Base-by-base conservation (phyloP, 257 asterid genomes). In the Solanum pennellii region DNA sequence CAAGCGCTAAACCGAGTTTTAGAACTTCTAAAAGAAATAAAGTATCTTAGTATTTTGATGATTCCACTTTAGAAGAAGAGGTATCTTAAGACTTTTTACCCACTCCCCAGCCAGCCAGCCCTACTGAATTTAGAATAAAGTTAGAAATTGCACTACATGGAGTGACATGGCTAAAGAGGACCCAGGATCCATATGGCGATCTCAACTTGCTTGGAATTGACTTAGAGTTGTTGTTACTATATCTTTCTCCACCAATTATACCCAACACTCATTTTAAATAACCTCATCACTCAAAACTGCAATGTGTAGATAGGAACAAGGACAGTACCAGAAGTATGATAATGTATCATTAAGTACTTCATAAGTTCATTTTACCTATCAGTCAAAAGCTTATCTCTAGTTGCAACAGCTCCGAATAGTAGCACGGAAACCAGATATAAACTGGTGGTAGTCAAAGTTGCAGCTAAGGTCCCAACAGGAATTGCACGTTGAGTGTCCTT, bases 401-500 rank as follows among this genome's bases (percentile, higher is more conserved):
- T 95, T 87, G 99, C 99, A 89, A 95, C 92, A 90, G 99, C 98
- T 82, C 99, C 99, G 82, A 97, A 97, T 87, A 95, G 91, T 56
- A 97, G 91, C 89, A 97, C 99, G 21, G 97, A 87, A 82, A 94
- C 86, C 87, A 97, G 47, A 93, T 97, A 97, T 42, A 97, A 90
- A 89, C 87, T 94, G 68, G 99, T 82, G 66, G 99, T 97, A 56
- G 98, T 14, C 92, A 97, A 89, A 77, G 97, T 95, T 88, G 99
- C 99, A 87, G 96, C 98, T 89, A 97, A 91, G 82, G 99, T 97
- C 88, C 99, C 99, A 83, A 96, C 85, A 31, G 99, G 99, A 88
- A 97, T 97, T 83, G 99, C 96, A 65, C 95, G 98, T 91, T 97
- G 99, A 89, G 99, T 97, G 91, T 97, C 99, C 94, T 95, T 95